Evolutionary conservation across 1,139 yeast species (phyloP).

Genomic region (Lipomyces yarrowii): DNA sequence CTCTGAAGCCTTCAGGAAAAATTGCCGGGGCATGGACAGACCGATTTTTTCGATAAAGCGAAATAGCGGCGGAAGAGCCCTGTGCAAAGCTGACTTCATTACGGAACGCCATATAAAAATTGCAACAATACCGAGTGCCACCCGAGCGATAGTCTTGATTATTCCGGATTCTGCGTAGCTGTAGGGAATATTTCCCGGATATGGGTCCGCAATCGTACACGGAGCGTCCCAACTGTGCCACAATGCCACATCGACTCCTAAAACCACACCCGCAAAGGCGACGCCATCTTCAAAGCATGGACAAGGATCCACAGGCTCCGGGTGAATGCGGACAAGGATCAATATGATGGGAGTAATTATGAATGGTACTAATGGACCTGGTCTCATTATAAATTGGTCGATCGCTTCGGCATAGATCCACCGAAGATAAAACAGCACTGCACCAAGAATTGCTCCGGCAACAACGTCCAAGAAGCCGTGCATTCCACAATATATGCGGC

Average conservation of each 20-base stretch:
- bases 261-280: constrained; percentile 86
- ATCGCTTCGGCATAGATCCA: constrained; percentile 26
- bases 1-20: constrained; percentile 45
- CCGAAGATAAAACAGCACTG: constrained; percentile 40
- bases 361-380: constrained; percentile 40
- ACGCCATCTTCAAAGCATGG: constrained; percentile 97
- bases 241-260: constrained; percentile 68
- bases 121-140: constrained; percentile 58
- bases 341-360: constrained; percentile 49
- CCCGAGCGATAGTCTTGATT: constrained; percentile 48
- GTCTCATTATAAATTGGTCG: constrained; percentile 26
- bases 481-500: constrained; percentile 95
- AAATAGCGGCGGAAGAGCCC: constrained; percentile 47
- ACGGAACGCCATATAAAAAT: constrained; percentile 70
- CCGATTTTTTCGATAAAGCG: constrained; percentile 43
- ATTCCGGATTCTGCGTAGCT: constrained; percentile 49
- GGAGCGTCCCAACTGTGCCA: constrained; percentile 45
- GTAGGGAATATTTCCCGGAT: constrained; percentile 47
- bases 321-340: constrained; percentile 63
- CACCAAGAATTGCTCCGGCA: constrained; percentile 69
- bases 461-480: constrained; percentile 84
- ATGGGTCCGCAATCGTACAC: constrained; percentile 5
- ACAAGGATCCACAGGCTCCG: constrained; percentile 88
- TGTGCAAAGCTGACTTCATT: constrained; percentile 64
- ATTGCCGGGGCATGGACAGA: constrained; percentile 46